These are phyloP conservation scores for Monosporascus sp. DNA, from an alignment of 2,329 filamentous ascomycete species.

Conservation along the genomic window DNA sequence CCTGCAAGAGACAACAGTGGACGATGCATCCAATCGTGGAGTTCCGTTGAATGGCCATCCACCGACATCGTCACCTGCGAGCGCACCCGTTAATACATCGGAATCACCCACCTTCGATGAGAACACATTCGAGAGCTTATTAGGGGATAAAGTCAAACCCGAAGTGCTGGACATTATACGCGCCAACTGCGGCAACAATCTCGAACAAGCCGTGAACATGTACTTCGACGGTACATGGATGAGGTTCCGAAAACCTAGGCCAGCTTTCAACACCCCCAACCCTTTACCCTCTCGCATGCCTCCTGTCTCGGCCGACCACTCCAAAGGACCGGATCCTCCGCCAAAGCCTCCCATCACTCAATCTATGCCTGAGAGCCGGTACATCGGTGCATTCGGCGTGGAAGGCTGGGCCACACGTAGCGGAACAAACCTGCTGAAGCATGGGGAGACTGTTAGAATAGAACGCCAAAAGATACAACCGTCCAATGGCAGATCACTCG, in stretches of 20 bases:
- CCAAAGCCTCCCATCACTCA: constrained; percentile 7
- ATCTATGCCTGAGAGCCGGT: constrained; percentile 47
- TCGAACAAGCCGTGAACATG: constrained; percentile 62
- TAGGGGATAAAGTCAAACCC: constrained; percentile 49
- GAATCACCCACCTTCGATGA: constrained; percentile 44
- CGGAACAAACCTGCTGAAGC: constrained; percentile 66
- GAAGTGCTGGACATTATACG: constrained; percentile 45
- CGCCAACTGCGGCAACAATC: constrained; percentile 49
- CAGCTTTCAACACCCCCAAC: constrained; percentile 8
- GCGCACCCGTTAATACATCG: constrained; percentile 6
- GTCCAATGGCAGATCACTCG: constrained; percentile 22
- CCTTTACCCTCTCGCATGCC: constrained; percentile 5
- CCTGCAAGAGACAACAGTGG: constrained; percentile 13
- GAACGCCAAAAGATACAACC: constrained; percentile 75
- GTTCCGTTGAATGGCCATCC: neutral
- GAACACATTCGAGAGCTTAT: constrained; percentile 51
- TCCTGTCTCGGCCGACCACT: constrained; percentile 7
- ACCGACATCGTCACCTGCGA: constrained; percentile 2
- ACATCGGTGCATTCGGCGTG: constrained; percentile 87
- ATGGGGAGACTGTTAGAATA: constrained; percentile 79
- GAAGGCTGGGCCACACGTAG: constrained; percentile 89
- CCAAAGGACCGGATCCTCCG: constrained; percentile 7
- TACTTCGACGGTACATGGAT: constrained; percentile 67
- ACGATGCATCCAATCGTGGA: constrained; percentile 13
- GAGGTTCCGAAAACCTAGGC: constrained; percentile 32